Percentiles rank a stretch among this genome's conserved stretches.
Conservation (phyloP, 1,284 basidiomycete genomes). For the Hymenochaete sp. region DNA sequence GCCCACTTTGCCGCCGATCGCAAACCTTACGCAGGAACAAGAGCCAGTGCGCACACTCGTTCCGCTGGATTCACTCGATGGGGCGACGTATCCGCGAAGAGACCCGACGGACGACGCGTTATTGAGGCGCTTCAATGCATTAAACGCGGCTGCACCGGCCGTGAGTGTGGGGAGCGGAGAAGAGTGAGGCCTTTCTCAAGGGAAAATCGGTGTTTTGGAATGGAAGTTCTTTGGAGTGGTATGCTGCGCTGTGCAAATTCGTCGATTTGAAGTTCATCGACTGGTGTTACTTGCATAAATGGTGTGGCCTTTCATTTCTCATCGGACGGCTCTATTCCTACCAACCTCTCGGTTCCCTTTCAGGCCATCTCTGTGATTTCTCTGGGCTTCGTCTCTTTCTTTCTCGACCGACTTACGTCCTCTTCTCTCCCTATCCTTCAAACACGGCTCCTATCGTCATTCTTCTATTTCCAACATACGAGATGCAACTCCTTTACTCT, state of each 20-base stretch:
- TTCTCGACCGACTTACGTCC: too few relatives aligned
- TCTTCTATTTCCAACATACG: too few relatives aligned
- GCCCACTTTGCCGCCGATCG: background rate
- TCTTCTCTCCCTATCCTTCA: too few relatives aligned
- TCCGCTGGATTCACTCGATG: conserved; percentile 14
- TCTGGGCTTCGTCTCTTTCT: too few relatives aligned
- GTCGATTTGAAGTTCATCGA: too few relatives aligned
- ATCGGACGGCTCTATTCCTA: background rate
- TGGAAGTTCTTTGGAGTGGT: background rate
- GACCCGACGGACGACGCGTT: conserved; percentile 16
- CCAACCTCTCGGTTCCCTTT: too few relatives aligned
- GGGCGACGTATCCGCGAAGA: conserved; percentile 11
- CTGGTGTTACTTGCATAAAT: background rate
- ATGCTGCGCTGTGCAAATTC: background rate
- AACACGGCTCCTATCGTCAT: too few relatives aligned
- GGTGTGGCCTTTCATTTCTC: background rate
- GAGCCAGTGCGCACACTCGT: conserved; percentile 9
- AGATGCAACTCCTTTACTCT: too few relatives aligned
- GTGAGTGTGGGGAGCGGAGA: background rate
- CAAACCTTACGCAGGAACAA: background rate
- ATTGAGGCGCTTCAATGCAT: conserved; percentile 8
- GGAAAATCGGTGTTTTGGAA: too few relatives aligned
- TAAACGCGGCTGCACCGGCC: conserved; percentile 7
- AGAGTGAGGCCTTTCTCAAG: too few relatives aligned
- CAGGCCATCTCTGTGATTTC: too few relatives aligned